A percentile compares a stretch with the other conserved stretches of the same genome.
phyloP scores from a whole-genome alignment of 176 grass and related monocot species.

The Microstegium vimineum region DNA sequence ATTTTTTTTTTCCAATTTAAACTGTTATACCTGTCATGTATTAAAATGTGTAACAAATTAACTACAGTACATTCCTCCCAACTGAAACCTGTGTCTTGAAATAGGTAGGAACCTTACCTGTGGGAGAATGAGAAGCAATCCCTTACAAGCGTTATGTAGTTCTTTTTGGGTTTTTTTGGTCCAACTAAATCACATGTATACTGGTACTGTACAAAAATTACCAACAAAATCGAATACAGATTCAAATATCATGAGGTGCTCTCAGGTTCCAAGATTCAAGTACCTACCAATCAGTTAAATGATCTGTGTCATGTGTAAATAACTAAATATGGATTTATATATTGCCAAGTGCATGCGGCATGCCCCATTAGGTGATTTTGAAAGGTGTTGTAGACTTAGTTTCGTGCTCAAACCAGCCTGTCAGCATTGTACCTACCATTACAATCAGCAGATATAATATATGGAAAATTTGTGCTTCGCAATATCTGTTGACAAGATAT shows the following conservation, averaged over 20 bases:
- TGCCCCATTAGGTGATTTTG: not conserved
- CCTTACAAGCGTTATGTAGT: constrained; percentile 94
- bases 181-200: constrained; percentile 93
- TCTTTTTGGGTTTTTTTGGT: constrained; percentile 95
- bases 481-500: constrained; percentile 2
- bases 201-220: constrained; percentile 68
- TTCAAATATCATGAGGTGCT: constrained; percentile 98
- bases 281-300: constrained; percentile 97
- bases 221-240: constrained; percentile 92
- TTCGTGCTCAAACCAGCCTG: not conserved
- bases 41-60: not conserved
- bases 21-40: constrained; percentile 13
- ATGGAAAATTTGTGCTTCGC: not conserved
- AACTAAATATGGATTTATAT: not conserved
- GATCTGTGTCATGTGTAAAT: constrained; percentile 14
- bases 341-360: not conserved
- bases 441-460: not conserved
- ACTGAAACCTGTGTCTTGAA: constrained; percentile 34
- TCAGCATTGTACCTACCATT: not conserved
- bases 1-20: constrained; percentile 24
- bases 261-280: constrained; percentile 94
- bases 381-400: not conserved
- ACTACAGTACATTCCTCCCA: constrained; percentile 12
- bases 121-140: constrained; percentile 99
- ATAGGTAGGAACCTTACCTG: constrained; percentile 94